These are phyloP conservation scores for Heterobasidion parviporum DNA, from an alignment of 1,284 basidiomycete species.

Conservation along the genomic window DNA sequence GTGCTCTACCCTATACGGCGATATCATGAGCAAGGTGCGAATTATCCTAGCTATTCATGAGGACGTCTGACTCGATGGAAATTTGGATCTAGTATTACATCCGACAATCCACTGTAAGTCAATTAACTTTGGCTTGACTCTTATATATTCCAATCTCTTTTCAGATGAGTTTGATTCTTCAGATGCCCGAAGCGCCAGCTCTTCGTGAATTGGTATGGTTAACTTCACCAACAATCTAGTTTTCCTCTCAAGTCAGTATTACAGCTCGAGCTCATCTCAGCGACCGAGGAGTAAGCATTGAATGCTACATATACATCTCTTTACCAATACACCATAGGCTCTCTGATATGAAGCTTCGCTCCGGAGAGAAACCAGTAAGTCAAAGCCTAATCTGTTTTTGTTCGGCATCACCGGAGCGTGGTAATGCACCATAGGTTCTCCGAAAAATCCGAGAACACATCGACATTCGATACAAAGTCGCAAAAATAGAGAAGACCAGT, in stretches of 20 bases:
- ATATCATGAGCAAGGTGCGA: slow-evolving; percentile 76
- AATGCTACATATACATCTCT: slow-evolving; percentile 1
- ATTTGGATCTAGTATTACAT: slow-evolving; percentile 53
- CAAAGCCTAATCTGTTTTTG: background rate
- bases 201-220: slow-evolving; percentile 57
- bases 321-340: slow-evolving; percentile 34
- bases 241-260: background rate
- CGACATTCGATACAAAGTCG: slow-evolving; percentile 65
- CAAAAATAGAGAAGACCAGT: slow-evolving; percentile 54
- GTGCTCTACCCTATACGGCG: slow-evolving; percentile 63
- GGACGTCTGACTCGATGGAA: slow-evolving; percentile 2
- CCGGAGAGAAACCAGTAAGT: slow-evolving; percentile 60
- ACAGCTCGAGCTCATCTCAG: slow-evolving; percentile 2
- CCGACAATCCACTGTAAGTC: slow-evolving; percentile 52
- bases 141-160: background rate
- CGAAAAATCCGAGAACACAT: slow-evolving; percentile 58
- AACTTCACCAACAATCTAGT: background rate
- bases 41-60: background rate
- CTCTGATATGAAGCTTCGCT: slow-evolving; percentile 55
- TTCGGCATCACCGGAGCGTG: background rate
- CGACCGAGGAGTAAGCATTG: slow-evolving; percentile 55
- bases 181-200: slow-evolving; percentile 42
- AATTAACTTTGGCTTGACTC: background rate
- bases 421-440: slow-evolving; percentile 36
- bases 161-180: slow-evolving; percentile 63